Evolutionary conservation across 306 rosid species (phyloP).

Genomic region (Quercus agrifolia): DNA sequence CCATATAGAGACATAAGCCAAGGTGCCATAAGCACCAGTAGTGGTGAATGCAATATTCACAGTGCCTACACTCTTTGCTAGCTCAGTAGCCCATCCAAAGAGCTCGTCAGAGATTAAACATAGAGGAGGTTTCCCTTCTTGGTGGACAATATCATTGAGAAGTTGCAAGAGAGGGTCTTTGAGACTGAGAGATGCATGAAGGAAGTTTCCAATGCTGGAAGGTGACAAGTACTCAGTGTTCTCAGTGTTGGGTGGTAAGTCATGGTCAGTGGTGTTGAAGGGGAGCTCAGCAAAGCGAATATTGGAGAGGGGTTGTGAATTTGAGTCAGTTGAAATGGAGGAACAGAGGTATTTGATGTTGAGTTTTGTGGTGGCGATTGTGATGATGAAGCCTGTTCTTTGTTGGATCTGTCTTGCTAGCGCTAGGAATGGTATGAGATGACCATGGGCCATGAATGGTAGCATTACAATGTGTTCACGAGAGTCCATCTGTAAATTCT

Average conservation of each 20-base stretch:
- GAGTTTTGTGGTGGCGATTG: constrained; percentile 62
- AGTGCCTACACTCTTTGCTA: constrained; percentile 41
- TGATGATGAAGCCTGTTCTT: constrained; percentile 36
- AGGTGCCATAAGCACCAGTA: constrained; percentile 69
- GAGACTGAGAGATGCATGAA: constrained; percentile 41
- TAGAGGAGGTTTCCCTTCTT: constrained; percentile 46
- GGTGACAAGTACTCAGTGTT: constrained; percentile 54
- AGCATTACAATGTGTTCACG: constrained; percentile 54
- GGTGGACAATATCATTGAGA: constrained; percentile 22
- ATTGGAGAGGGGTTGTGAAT: not conserved
- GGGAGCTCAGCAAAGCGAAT: constrained; percentile 47
- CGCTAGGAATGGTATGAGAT: constrained; percentile 62
- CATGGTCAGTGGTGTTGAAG: constrained; percentile 32
- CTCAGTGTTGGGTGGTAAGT: constrained; percentile 54
- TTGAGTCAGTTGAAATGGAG: constrained; percentile 16
- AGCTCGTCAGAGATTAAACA: constrained; percentile 51
- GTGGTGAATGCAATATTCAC: constrained; percentile 49
- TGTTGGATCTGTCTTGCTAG: constrained; percentile 53
- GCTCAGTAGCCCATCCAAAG: constrained; percentile 49
- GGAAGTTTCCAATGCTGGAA: constrained; percentile 8
- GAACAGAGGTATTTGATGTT: constrained; percentile 56
- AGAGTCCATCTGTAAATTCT: constrained; percentile 1
- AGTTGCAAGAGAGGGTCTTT: constrained; percentile 40
- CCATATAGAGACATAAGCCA: constrained; percentile 62
- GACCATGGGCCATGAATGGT: constrained; percentile 79